A percentile compares a stretch with the other conserved stretches of the same genome.
Evolutionary conservation across 352 stramenopile species (phyloP).

Genomic region (Phytopythium helicoides): DNA sequence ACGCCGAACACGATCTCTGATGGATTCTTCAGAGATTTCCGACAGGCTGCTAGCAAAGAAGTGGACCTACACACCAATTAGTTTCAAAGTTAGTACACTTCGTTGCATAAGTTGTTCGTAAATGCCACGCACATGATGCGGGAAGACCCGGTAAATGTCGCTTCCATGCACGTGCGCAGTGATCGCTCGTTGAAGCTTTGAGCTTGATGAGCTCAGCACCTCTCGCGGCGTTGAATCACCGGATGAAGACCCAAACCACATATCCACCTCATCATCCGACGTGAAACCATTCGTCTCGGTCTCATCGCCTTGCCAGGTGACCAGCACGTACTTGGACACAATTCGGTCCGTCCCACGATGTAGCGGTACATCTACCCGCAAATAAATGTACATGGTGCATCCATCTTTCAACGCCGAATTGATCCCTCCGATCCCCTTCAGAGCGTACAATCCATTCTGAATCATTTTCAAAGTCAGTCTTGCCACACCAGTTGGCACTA

Average conservation of each 20-base stretch:
- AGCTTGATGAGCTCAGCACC: slow-evolving; percentile 46
- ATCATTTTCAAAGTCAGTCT: slow-evolving; percentile 3
- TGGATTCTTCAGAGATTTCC: slow-evolving; percentile 83
- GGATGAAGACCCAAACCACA: slow-evolving; percentile 50
- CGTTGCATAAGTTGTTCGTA: too few relatives aligned
- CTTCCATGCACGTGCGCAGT: slow-evolving; percentile 79
- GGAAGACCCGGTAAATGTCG: slow-evolving; percentile 87
- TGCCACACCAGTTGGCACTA: not conserved
- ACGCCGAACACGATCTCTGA: slow-evolving; percentile 77
- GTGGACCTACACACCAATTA: slow-evolving; percentile 50
- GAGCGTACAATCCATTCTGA: slow-evolving; percentile 74
- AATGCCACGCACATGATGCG: too few relatives aligned
- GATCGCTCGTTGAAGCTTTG: slow-evolving; percentile 76
- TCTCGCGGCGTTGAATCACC: slow-evolving; percentile 30
- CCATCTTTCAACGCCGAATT: slow-evolving; percentile 66
- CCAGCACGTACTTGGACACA: slow-evolving; percentile 86
- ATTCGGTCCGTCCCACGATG: slow-evolving; percentile 78
- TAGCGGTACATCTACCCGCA: slow-evolving; percentile 83
- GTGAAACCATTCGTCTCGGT: slow-evolving; percentile 43
- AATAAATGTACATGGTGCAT: slow-evolving; percentile 88
- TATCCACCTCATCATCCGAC: slow-evolving; percentile 71
- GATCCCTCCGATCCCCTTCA: slow-evolving; percentile 84
- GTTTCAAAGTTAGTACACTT: not conserved
- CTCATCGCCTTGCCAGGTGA: slow-evolving; percentile 80
- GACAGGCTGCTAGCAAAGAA: slow-evolving; percentile 77